Percentiles rank a stretch among this genome's conserved stretches.
These are phyloP conservation scores for Zizania palustris DNA, from an alignment of 202 grass and related monocot genomes.

Conservation along the genomic window DNA sequence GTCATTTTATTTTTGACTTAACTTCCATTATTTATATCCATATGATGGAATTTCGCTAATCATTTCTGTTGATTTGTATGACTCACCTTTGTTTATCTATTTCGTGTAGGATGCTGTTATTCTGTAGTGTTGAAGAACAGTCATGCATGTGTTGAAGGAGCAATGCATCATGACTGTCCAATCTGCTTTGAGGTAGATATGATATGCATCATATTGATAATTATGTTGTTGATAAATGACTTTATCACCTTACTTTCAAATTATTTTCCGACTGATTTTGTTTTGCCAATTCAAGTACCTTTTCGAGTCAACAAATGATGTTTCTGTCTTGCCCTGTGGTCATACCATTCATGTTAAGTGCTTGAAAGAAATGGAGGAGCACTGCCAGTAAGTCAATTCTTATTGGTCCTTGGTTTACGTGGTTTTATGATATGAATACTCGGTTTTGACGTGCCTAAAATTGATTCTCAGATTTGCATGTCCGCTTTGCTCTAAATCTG, in stretches of 20 bases:
- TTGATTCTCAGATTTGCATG: slow-evolving; percentile 66
- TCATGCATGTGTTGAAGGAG: slow-evolving; percentile 90
- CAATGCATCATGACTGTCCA: slow-evolving; percentile 99
- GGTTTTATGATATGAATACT: background rate
- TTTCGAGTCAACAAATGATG: slow-evolving; percentile 79
- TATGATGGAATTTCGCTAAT: slow-evolving; percentile 8
- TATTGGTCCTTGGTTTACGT: background rate
- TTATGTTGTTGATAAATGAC: background rate
- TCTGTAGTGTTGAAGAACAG: slow-evolving; percentile 71
- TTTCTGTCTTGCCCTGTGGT: slow-evolving; percentile 78
- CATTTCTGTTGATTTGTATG: background rate
- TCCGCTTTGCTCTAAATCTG: slow-evolving; percentile 92
- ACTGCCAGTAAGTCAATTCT: slow-evolving; percentile 69
- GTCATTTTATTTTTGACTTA: background rate
- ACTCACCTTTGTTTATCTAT: slow-evolving; percentile 22
- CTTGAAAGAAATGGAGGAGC: slow-evolving; percentile 91
- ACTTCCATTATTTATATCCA: background rate
- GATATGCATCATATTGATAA: background rate
- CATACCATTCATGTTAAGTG: slow-evolving; percentile 91
- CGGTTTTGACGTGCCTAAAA: slow-evolving; percentile 10
- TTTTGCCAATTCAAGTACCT: slow-evolving; percentile 62
- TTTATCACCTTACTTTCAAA: background rate
- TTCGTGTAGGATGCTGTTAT: slow-evolving; percentile 85
- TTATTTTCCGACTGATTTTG: slow-evolving; percentile 24
- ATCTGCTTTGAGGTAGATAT: slow-evolving; percentile 86